Evolutionary conservation across 768 basidiomycete genomes (phyloP), one percentile per base, ranked within the genome.

Genomic region (Xanthoconium purpureum): DNA sequence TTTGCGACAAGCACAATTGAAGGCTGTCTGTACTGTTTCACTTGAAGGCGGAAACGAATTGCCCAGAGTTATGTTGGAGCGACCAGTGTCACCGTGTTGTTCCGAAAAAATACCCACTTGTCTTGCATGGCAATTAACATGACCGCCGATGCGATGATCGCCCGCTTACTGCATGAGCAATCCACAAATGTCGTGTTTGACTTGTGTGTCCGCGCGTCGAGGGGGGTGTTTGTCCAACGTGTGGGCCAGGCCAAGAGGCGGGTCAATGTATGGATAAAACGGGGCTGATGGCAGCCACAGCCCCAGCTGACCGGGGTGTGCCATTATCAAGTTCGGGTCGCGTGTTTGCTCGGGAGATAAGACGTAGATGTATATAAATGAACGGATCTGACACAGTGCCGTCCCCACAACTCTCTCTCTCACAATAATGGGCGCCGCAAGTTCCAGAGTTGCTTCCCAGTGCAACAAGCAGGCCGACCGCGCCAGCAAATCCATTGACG

Each of bases 361-460:
- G 66, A 53, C 58, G 53, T 35, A 40, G 48, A 43, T 42, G 66
- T 66, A 66, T 61, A 69, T 55, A 67, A 66, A 66, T 51, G 57
- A 64, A 52, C 46, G 28, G 24, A 46, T 61, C 62, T 38, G 58
- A 32, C n/a, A 51, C 14, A 48, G 45, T 65, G 54, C 57, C 29
- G 29, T 58, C 54, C 48, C 38, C 37, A 49, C 63, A 36, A n/a
- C 47, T 44, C 49, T 40, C 35, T 30, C 44, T 37, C 49, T 32
- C 45, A 39, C 54, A 49, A 53, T 52, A 32, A 71, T 71, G 70
- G 70, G 70, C 36, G 54, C 60, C 39, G 51, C 61, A 52, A 39
- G 46, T 32, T 71, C 70, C 7, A 73, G 62, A 48, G 62, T 62
- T 52, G 45, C 60, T 30, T 48, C 64, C 48, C 67, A 65, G 39